Evolutionary conservation across 768 basidiomycete species (phyloP).

Genomic region (Russula griseocarnosa): DNA sequence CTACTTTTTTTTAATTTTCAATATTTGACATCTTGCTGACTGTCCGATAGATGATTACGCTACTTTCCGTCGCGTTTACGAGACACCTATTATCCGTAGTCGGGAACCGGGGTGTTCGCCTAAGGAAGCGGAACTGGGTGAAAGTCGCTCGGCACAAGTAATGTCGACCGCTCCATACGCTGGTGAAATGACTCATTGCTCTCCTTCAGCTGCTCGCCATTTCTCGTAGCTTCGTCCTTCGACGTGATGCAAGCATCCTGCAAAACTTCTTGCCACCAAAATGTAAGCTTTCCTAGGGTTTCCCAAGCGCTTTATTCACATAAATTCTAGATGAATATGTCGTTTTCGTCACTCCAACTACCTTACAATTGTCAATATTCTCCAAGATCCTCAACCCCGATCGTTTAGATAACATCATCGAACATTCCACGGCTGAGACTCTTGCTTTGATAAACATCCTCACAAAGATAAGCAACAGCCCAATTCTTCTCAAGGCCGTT

Average conservation of each 20-base stretch:
- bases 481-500: slow-evolving; percentile 78
- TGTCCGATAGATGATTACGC: slow-evolving; percentile 59
- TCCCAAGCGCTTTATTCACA: not conserved
- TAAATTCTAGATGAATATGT: slow-evolving; percentile 81
- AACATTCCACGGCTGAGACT: slow-evolving; percentile 70
- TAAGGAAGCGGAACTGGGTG: slow-evolving; percentile 74
- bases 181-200: not conserved
- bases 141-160: slow-evolving; percentile 75
- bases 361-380: slow-evolving; percentile 79
- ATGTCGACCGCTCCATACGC: not conserved
- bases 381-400: slow-evolving; percentile 67
- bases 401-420: slow-evolving; percentile 62
- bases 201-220: slow-evolving; percentile 56
- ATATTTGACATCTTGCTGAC: slow-evolving; percentile 11
- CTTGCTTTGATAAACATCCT: slow-evolving; percentile 75
- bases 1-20: not conserved
- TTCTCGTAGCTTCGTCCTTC: slow-evolving; percentile 85
- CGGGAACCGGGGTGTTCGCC: slow-evolving; percentile 69
- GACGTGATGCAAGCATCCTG: slow-evolving; percentile 80
- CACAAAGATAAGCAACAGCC: slow-evolving; percentile 91
- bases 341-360: slow-evolving; percentile 89
- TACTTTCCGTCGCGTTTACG: slow-evolving; percentile 77
- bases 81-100: slow-evolving; percentile 81
- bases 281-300: slow-evolving; percentile 45
- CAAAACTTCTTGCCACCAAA: slow-evolving; percentile 88